Percentiles rank a stretch among this genome's conserved stretches.
Evolutionary conservation across 495 filamentous ascomycete species (phyloP).

Genomic region (Penicillium goetzii): DNA sequence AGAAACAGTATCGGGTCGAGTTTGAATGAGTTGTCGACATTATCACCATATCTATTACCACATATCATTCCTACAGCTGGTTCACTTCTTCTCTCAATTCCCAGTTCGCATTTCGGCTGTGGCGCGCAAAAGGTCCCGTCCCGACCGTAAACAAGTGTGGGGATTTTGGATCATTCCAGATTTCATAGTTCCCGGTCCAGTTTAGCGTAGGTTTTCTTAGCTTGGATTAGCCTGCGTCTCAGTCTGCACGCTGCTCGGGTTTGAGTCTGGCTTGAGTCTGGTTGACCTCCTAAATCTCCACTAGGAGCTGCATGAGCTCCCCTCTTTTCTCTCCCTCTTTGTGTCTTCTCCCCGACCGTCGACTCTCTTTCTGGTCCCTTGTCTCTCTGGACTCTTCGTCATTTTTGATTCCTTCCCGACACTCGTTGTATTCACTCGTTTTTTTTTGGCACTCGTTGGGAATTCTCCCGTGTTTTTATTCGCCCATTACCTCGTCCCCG

Average conservation of each 20-base stretch:
- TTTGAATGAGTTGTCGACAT: not conserved
- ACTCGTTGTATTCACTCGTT: slow-evolving; percentile 19
- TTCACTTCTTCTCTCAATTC: not conserved
- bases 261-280: not conserved
- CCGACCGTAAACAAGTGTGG: slow-evolving; percentile 5
- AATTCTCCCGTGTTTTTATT: not conserved
- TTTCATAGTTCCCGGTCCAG: slow-evolving; percentile 7
- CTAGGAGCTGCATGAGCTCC: slow-evolving; percentile 9
- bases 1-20: slow-evolving; percentile 5
- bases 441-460: not conserved
- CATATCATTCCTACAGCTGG: not conserved
- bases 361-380: slow-evolving; percentile 1
- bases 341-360: slow-evolving; percentile 8
- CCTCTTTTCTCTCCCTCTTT: slow-evolving; percentile 12
- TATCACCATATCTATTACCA: not conserved
- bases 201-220: not conserved
- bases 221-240: not conserved
- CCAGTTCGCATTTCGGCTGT: slow-evolving; percentile 11
- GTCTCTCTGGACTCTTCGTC: not conserved
- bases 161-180: not conserved
- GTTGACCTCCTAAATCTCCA: slow-evolving; percentile 5
- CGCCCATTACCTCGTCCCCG: slow-evolving; percentile 6
- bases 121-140: slow-evolving; percentile 14
- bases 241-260: not conserved
- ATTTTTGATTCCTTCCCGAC: slow-evolving; percentile 6